Base-by-base conservation (phyloP, 805 yeast genomes). In the Pichia paraexigua region DNA sequence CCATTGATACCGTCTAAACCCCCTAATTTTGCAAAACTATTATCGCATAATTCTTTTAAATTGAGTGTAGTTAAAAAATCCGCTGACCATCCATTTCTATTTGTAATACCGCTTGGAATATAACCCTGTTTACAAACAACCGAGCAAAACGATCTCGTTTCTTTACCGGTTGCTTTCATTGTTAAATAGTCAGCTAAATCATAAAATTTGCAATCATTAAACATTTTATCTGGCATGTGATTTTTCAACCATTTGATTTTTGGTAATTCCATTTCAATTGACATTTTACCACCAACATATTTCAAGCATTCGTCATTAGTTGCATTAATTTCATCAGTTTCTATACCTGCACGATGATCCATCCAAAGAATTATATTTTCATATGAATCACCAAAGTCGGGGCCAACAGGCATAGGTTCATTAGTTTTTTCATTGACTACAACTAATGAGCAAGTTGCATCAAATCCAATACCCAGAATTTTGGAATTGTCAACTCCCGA, bases 191-290 rank as follows among this genome's bases (percentile, higher is more conserved):
- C 99, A 5, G 96, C 87, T 58, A 94, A 77, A 67, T 94, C 99
- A 66, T 89, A 92, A 68, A 94, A 94, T 71, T 88, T 85, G 60
- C 85, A 79, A 30, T 71, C 60, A 8, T 67, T 64, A 66, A 88
- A 86, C 43, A 60, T 35, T 17, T 73, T 79, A 35, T 71, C 70
- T 5, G 95, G 87, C 73, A 90, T 71, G 68, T 94, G 76, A 66
- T 86, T 83, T 66, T 92, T 92, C 63, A 94, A 77, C 99, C 99
- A 94, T 71, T 87, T 87, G 71, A 89, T 90, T 70, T 94, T 94
- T 55, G 99, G 99, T 58, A 94, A 76, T 65, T 94, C 98, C 98
- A 94, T 94, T 69, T 92, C 99, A 62, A 94, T 86, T 47, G 97
- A 90, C 97, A 94, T 92, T 61, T 83, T 84, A 20, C 98, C 98